Base-by-base conservation (phyloP, 768 basidiomycete genomes). In the Clitopilus hobsonii region DNA sequence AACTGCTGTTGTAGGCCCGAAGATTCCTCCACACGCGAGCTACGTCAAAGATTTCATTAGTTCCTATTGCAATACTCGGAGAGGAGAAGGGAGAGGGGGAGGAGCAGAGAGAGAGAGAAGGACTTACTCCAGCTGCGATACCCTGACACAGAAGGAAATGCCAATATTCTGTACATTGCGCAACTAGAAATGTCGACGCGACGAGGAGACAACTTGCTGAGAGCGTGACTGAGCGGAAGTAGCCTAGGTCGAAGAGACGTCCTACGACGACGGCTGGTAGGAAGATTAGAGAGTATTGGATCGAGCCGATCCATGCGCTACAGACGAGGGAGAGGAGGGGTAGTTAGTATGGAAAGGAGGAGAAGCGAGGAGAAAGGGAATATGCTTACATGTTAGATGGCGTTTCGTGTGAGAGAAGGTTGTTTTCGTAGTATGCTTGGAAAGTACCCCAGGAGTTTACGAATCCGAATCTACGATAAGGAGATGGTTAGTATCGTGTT, bases 241-340 rank as follows among this genome's bases (percentile, higher is more conserved):
- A 80, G 52, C 89, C 89, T 38, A 88, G 64, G 65, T 92, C 89
- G 67, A 91, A 90, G 14, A 91, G 28, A 6, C 86, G 80, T 0
- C 89, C 89, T 2, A 79, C 74, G 45, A 87, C 27, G 6, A 91
- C 68, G 8, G 81, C 85, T 2, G 85, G 84, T 2, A 86, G 64
- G 65, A 85, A 87, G 5, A 82, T 69, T 0, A 88, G 74, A 11
- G 85, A 74, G 60, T 85, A 86, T 72, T 89, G 88, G 22, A 85
- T 70, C 0, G 89, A 91, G 5, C 89, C 89, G 28, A 91, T 91
- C 89, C 88, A 91, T 38, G 88, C 81, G 45, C 88, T 89, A 56
- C 22, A n/a, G 51, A 56, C n/a, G 3, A 48, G 23, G 10, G 11
- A 22, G 45, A n/a, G 38, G 25, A 18, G 23, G 53, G 38, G 28